Percentiles rank a stretch among this genome's conserved stretches.
Evolutionary conservation across 371 early-diverging fungal species (phyloP).

Genomic region (Amoeboaphelidium protococcarum): DNA sequence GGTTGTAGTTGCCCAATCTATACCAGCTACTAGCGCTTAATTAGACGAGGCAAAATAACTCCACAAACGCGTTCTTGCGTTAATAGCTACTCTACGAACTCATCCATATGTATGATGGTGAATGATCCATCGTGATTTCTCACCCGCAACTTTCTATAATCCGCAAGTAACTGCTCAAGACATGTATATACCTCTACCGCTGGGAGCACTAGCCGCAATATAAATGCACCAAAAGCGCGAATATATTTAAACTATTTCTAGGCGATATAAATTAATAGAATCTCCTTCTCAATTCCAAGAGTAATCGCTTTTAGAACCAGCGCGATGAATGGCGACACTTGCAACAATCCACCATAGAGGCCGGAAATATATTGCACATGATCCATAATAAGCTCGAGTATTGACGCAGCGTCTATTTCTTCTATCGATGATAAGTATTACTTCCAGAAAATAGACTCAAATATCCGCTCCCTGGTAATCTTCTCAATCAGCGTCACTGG

Average conservation of each 20-base stretch:
- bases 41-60: constrained; percentile 56
- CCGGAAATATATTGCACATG: too few relatives aligned
- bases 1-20: constrained; percentile 61
- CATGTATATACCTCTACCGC: constrained; percentile 48
- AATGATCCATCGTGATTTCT: constrained; percentile 18
- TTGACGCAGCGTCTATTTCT: too few relatives aligned
- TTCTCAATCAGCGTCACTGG: constrained; percentile 89
- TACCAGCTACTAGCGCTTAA: constrained; percentile 48
- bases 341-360: too few relatives aligned
- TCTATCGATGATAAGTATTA: constrained; percentile 65
- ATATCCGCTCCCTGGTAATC: constrained; percentile 64
- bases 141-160: constrained; percentile 54
- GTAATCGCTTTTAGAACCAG: too few relatives aligned
- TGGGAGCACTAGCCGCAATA: constrained; percentile 47
- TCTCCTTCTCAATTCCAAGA: too few relatives aligned
- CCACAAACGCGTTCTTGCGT: constrained; percentile 54
- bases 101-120: constrained; percentile 52
- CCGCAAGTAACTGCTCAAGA: constrained; percentile 58
- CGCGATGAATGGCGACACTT: too few relatives aligned
- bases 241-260: constrained; percentile 30
- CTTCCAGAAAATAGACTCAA: constrained; percentile 81
- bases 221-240: constrained; percentile 66
- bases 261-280: too few relatives aligned
- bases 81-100: constrained; percentile 62
- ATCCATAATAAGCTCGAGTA: too few relatives aligned